phyloP scores from a whole-genome alignment of 257 asterid species.

The Plantago elongata region DNA sequence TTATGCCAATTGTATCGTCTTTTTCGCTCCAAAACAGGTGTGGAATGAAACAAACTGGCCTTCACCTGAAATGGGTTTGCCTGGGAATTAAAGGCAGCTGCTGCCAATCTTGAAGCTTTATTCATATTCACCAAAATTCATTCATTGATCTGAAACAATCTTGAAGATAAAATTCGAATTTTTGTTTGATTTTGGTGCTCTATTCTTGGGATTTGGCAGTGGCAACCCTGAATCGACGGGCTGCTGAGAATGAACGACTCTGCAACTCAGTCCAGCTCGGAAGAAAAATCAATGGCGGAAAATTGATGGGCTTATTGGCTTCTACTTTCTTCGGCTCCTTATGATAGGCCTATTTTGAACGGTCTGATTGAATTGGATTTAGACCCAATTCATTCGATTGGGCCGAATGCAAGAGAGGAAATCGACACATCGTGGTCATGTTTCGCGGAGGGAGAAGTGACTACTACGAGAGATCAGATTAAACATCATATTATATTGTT shows the following conservation, averaged over 20 bases:
- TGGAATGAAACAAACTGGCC: constrained; percentile 53
- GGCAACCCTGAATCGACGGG: constrained; percentile 34
- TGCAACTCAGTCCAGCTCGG: too few species aligned
- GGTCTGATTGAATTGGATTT: too few species aligned
- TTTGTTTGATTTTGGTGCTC: constrained; percentile 2
- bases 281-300: too few species aligned
- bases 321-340: too few species aligned
- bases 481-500: too few species aligned
- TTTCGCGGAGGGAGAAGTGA: too few species aligned
- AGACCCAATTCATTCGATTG: too few species aligned
- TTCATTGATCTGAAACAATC: constrained; percentile 17
- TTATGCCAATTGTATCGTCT: constrained; percentile 58
- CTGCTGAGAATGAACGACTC: background rate
- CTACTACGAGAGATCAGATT: too few species aligned
- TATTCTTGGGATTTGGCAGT: constrained; percentile 3
- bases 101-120: constrained; percentile 38
- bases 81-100: constrained; percentile 43
- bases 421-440: too few species aligned
- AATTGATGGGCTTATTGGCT: too few species aligned
- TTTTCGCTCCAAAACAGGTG: constrained; percentile 66
- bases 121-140: constrained; percentile 36
- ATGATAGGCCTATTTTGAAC: too few species aligned
- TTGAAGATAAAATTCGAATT: background rate
- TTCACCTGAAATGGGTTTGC: constrained; percentile 43
- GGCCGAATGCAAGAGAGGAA: too few species aligned